These are phyloP conservation scores for Boletellus sp. DNA, from an alignment of 768 basidiomycete genomes.

Conservation along the genomic window DNA sequence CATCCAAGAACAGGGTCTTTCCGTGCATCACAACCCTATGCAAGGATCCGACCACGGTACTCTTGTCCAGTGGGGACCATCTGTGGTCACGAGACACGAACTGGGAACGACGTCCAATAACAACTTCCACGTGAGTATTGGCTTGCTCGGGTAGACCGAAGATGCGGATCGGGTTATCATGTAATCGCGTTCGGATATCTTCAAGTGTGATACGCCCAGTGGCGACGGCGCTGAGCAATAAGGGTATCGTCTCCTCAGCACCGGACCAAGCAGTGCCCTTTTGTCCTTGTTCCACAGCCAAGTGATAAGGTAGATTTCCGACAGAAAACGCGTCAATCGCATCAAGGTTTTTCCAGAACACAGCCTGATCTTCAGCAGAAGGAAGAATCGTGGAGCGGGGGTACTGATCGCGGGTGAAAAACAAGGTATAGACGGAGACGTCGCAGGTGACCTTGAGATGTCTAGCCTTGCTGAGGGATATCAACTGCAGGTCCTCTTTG, in stretches of 20 bases:
- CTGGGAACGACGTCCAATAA: conserved; percentile 68
- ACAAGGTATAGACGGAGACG: conserved; percentile 86
- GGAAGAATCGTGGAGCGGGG: conserved; percentile 65
- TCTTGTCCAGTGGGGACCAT: conserved; percentile 84
- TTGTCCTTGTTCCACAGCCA: conserved; percentile 62
- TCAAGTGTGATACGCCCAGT: conserved; percentile 77
- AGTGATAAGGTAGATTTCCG: conserved; percentile 75
- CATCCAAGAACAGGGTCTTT: conserved; percentile 87
- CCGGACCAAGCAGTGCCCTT: conserved; percentile 69
- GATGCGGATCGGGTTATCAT: conserved; percentile 91
- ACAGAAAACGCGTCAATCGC: conserved; percentile 89
- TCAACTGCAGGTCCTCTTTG: conserved; percentile 83
- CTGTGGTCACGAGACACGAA: conserved; percentile 47
- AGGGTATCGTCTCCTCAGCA: conserved; percentile 80
- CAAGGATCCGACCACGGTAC: conserved; percentile 63
- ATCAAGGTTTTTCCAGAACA: conserved; percentile 82
- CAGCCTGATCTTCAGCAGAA: conserved; percentile 68
- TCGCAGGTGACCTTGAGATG: conserved; percentile 95
- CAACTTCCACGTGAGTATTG: conserved; percentile 89
- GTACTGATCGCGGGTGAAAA: conserved; percentile 78
- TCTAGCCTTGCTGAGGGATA: conserved; percentile 92
- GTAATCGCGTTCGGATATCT: conserved; percentile 75
- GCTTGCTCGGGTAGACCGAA: conserved; percentile 86
- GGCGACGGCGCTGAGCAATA: conserved; percentile 82
- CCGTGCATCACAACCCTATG: conserved; percentile 91